Base-by-base conservation (phyloP, 352 stramenopile genomes). In the Pythium sp. region DNA sequence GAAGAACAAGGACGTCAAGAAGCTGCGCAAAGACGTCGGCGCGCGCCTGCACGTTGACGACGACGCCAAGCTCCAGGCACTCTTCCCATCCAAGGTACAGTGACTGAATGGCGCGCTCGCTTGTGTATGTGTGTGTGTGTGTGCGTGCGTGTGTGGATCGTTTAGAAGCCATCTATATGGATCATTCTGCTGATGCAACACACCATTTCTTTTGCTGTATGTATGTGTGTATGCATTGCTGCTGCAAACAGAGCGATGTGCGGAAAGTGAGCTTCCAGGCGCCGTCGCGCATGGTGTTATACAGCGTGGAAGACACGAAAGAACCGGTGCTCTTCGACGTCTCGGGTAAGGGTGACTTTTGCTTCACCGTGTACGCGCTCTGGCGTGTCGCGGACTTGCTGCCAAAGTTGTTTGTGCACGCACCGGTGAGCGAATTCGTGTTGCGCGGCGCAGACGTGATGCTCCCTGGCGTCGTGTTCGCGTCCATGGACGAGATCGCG, bases 1-100 rank as follows among this genome's bases (percentile, higher is more conserved):
- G 49, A 92, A 91, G 77, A 84, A 83, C 68, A 95, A 95, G 71
- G 87, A 95, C 68, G 79, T 79, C 69, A 95, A 94, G 80, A 95
- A 94, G 74, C 76, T 95, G 43, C 85, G 85, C 51, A 80, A 82
- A 49, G 84, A 93, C 54, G 71, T 90, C 14, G 58, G 67, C 1
- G 68, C 74, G 32, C 64, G 72, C n/a, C 79, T 90, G 55, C 58
- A 67, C 0, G 77, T 69, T 53, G 71, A 75, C 2, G 79, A 90
- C 38, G 82, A 84, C 18, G 43, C 60, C 11, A 76, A 69, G 20
- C 67, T 87, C 28, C 71, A 79, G 67, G 34, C 69, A 56, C 70
- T 92, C 46, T 63, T 87, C 11, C 61, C 78, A 5, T 77, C 79
- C 43, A 89, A 89, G 77, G 76, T 81, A 4, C 36, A 43, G 36